Conservation (phyloP, 139 green algal species). For the Closterium sp. region DNA sequence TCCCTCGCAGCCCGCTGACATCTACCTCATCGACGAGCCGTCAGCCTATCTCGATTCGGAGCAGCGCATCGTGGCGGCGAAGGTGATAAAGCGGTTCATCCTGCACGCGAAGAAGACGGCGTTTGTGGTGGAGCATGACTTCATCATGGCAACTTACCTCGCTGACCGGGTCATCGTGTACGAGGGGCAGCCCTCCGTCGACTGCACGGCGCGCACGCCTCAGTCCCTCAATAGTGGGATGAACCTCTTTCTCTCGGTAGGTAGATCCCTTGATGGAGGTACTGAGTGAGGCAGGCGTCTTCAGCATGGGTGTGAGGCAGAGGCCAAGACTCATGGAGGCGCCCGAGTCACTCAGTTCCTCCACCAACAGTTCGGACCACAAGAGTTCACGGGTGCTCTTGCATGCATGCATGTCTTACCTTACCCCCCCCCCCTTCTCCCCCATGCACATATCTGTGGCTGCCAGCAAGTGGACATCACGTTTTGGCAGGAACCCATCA, state of each 20-base stretch:
- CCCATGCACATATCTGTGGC: no score
- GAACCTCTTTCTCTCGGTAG: constrained; percentile 55
- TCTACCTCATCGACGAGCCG: constrained; percentile 90
- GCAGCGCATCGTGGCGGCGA: constrained; percentile 95
- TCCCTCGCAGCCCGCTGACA: no score
- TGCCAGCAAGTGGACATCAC: constrained; percentile 96
- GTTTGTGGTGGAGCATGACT: constrained; percentile 99
- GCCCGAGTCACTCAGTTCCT: no score
- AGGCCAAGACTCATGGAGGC: no score
- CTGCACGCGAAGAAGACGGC: constrained; percentile 99
- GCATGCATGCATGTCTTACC: no score
- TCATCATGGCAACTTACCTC: constrained; percentile 99
- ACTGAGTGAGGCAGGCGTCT: no score
- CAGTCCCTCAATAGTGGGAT: constrained; percentile 76
- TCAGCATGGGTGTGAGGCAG: no score
- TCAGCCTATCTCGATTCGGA: constrained; percentile 97
- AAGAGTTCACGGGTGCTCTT: no score
- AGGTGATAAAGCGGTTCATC: constrained; percentile 99
- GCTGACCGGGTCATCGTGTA: constrained; percentile 97
- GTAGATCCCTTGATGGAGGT: neutral
- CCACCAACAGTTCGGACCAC: no score
- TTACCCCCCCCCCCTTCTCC: no score
- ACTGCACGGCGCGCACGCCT: constrained; percentile 75
- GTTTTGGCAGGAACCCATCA: constrained; percentile 95
- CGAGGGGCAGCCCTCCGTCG: constrained; percentile 78